Base-by-base conservation (phyloP, 306 rosid genomes). In the Clitoria ternatea region DNA sequence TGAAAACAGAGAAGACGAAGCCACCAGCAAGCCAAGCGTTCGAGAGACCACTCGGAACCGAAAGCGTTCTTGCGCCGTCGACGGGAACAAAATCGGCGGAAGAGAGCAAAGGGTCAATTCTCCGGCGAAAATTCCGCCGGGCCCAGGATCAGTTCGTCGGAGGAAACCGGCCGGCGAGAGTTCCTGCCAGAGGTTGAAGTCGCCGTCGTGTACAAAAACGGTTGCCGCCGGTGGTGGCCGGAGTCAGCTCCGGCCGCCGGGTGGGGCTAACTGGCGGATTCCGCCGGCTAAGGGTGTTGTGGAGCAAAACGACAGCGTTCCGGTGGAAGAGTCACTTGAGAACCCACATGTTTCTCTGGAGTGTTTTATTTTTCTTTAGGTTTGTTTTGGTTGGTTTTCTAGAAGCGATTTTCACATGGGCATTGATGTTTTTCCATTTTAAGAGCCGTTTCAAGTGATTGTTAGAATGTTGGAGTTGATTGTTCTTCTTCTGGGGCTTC, bases 331-430 rank as follows among this genome's bases (percentile, higher is more conserved):
- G 77, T 84, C 92, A 42, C 37, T 91, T 8, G 94, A 86, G 43
- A 88, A 90, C 47, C 97, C 93, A 26, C 85, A 75, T 68, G 91
- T 90, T 56, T 85, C 96, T 1, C 67, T 94, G 66, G 99, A 91
- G 79, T 94, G 99, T 83, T 94, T 94, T 80, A 94, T 94, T 80
- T 94, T 94, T 78, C 87, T 94, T 73, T 94, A 94, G 82, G 20
- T 71, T 18, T 57, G 61, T 54, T 45, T 61, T 8, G 44, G 43
- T 69, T 75, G 63, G 56, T 22, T 37, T 22, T 32, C 36, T 30
- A 15, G 43, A 47, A 65, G 65, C 33, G 18, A 29, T 57, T 72
- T 69, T 70, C 68, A 49, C 54, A 63, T 62, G 50, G 43, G 45
- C n/a, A n/a, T n/a, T n/a, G n/a, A 27, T 69, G 69, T 57, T 76